A percentile compares a stretch with the other conserved stretches of the same genome.
Evolutionary conservation across 495 filamentous ascomycete species (phyloP).

Genomic region (Xylaria castorea): DNA sequence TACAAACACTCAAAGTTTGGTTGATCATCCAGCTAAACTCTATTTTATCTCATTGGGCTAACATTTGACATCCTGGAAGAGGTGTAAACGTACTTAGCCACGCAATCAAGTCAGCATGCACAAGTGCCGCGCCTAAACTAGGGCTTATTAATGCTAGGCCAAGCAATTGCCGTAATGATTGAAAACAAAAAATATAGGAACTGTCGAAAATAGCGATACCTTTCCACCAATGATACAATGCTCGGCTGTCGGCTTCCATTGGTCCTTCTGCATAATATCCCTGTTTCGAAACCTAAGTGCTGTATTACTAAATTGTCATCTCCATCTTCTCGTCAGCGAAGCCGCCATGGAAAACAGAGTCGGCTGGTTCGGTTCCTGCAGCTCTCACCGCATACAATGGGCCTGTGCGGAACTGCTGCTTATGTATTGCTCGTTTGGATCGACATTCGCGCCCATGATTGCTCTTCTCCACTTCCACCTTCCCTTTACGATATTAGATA

Average conservation of each 20-base stretch:
- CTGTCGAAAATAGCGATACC: too few relatives aligned
- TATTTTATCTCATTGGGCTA: too few relatives aligned
- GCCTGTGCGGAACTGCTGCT: background rate
- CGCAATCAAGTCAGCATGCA: too few relatives aligned
- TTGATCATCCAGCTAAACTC: too few relatives aligned
- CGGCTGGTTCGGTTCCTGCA: background rate
- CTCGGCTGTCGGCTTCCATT: background rate
- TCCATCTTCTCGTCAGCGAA: background rate
- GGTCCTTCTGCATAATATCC: background rate
- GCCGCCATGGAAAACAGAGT: background rate
- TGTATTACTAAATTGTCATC: background rate
- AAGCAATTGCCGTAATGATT: too few relatives aligned
- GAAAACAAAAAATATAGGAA: too few relatives aligned
- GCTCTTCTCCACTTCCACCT: background rate
- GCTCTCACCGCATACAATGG: background rate
- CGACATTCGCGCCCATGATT: background rate
- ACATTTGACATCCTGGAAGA: too few relatives aligned
- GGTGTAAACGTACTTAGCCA: too few relatives aligned
- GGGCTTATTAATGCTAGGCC: too few relatives aligned
- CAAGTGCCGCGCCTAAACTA: too few relatives aligned
- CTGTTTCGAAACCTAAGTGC: background rate
- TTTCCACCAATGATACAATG: background rate
- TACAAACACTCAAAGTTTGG: too few relatives aligned
- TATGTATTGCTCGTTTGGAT: background rate
- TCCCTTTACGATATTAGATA: slow-evolving; percentile 1